Evolutionary conservation across 2,329 filamentous ascomycete genomes (phyloP).

Genomic region (Neonectria punicea): DNA sequence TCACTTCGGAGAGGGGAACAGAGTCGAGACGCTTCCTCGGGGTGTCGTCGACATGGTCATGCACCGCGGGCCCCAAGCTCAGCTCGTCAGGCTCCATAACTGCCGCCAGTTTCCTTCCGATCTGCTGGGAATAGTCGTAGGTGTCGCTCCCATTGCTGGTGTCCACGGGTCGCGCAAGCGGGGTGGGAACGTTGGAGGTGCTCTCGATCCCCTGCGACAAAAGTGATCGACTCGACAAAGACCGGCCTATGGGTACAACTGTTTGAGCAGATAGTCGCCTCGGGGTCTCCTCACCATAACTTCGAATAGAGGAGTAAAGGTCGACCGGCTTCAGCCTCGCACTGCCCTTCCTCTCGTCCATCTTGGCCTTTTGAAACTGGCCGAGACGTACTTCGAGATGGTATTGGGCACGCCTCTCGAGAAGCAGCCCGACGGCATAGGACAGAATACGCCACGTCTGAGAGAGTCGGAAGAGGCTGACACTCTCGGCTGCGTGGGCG

Average conservation of each 20-base stretch:
- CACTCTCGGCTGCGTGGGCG: slow-evolving; percentile 66
- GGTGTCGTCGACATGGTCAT: slow-evolving; percentile 49
- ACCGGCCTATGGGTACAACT: slow-evolving; percentile 46
- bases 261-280: slow-evolving; percentile 45
- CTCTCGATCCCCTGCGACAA: slow-evolving; percentile 68
- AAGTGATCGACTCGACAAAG: slow-evolving; percentile 55
- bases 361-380: slow-evolving; percentile 49
- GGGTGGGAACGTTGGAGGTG: slow-evolving; percentile 71
- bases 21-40: slow-evolving; percentile 61
- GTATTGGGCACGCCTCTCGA: slow-evolving; percentile 65
- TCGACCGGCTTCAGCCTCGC: slow-evolving; percentile 42
- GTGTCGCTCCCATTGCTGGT: slow-evolving; percentile 47
- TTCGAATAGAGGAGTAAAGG: slow-evolving; percentile 36
- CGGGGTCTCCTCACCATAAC: slow-evolving; percentile 52
- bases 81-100: slow-evolving; percentile 63
- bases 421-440: slow-evolving; percentile 64
- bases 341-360: slow-evolving; percentile 46
- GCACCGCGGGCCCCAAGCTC: slow-evolving; percentile 59
- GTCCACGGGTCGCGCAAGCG: slow-evolving; percentile 64
- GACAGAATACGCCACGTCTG: slow-evolving; percentile 72
- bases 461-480: slow-evolving; percentile 67
- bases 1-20: slow-evolving; percentile 60
- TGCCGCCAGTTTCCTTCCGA: slow-evolving; percentile 56
- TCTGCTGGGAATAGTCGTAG: slow-evolving; percentile 43
- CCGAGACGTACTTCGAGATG: slow-evolving; percentile 63